A percentile compares a stretch with the other conserved stretches of the same genome.
phyloP scores from a whole-genome alignment of 2,329 filamentous ascomycete genomes.

The Didymella pomorum region DNA sequence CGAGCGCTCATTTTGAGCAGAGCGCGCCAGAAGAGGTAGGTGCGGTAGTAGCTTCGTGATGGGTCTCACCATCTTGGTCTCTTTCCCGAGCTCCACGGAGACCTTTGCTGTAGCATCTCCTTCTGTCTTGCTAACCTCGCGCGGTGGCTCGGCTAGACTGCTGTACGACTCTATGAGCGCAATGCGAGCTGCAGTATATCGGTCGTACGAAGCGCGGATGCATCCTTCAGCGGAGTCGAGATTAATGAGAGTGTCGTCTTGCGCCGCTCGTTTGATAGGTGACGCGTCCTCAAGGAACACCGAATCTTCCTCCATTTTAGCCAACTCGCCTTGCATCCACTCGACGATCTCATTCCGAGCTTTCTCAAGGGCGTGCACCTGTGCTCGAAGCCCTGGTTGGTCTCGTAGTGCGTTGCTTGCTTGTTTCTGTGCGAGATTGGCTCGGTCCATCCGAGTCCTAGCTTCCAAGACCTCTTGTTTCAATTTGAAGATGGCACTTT shows the following conservation, averaged over 20 bases:
- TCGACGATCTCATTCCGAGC: conserved; percentile 59
- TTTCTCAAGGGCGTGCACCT: conserved; percentile 52
- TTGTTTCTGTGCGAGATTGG: conserved; percentile 32
- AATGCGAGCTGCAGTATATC: conserved; percentile 40
- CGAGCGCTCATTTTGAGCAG: conserved; percentile 38
- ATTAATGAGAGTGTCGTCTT: conserved; percentile 18
- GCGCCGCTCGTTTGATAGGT: conserved; percentile 37
- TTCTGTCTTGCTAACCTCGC: conserved; percentile 1
- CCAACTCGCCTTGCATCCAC: conserved; percentile 61
- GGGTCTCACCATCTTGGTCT: conserved; percentile 13
- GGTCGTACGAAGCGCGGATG: conserved; percentile 42
- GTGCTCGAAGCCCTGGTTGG: conserved; percentile 31
- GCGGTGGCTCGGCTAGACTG: conserved; percentile 27
- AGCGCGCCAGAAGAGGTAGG: conserved; percentile 38
- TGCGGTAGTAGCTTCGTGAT: conserved; percentile 44
- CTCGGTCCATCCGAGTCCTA: conserved; percentile 43
- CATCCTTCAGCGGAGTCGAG: conserved; percentile 32
- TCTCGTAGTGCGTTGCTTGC: conserved; percentile 18
- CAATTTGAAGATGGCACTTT: conserved; percentile 44
- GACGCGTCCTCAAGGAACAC: conserved; percentile 46
- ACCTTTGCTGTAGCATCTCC: background rate
- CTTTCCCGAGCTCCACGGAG: background rate
- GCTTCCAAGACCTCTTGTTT: conserved; percentile 52
- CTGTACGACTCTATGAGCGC: conserved; percentile 32
- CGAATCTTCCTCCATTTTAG: conserved; percentile 52